These are phyloP conservation scores for Lentinula edodes DNA, from an alignment of 768 basidiomycete genomes.

Conservation along the genomic window DNA sequence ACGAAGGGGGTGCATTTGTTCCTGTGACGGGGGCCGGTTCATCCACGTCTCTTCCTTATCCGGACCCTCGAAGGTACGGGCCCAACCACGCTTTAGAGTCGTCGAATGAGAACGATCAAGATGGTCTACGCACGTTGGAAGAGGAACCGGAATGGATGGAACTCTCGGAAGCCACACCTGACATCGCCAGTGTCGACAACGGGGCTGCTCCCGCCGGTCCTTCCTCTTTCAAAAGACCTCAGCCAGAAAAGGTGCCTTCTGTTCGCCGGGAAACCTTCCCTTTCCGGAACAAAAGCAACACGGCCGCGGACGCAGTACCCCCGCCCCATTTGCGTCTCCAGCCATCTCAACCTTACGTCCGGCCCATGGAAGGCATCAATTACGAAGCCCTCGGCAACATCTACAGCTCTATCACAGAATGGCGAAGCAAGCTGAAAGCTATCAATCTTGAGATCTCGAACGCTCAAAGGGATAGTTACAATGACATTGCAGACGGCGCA, in stretches of 20 bases:
- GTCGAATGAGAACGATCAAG: constrained; percentile 20
- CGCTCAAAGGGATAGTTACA: constrained; percentile 59
- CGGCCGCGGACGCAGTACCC: constrained; percentile 35
- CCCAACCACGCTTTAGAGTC: constrained; percentile 41
- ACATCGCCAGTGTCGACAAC: constrained; percentile 26
- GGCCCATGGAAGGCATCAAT: constrained; percentile 67
- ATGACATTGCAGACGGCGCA: constrained; percentile 66
- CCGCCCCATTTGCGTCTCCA: constrained; percentile 67
- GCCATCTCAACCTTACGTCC: constrained; percentile 63
- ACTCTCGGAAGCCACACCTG: constrained; percentile 39
- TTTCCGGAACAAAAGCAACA: constrained; percentile 29
- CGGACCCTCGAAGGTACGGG: constrained; percentile 49
- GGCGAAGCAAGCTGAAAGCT: constrained; percentile 63
- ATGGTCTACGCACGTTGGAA: constrained; percentile 20
- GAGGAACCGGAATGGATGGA: constrained; percentile 57
- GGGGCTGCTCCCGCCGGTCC: constrained; percentile 19
- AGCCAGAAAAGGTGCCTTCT: constrained; percentile 27
- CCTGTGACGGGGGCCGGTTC: constrained; percentile 22
- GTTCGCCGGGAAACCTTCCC: constrained; percentile 62
- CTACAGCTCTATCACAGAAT: constrained; percentile 64
- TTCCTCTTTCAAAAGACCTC: constrained; percentile 26
- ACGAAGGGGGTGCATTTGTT: constrained; percentile 44
- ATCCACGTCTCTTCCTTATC: constrained; percentile 36
- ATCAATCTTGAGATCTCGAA: constrained; percentile 74
- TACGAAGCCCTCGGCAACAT: constrained; percentile 60